Evolutionary conservation across 2,329 filamentous ascomycete species (phyloP).

Genomic region (Cladophialophora yegresii): DNA sequence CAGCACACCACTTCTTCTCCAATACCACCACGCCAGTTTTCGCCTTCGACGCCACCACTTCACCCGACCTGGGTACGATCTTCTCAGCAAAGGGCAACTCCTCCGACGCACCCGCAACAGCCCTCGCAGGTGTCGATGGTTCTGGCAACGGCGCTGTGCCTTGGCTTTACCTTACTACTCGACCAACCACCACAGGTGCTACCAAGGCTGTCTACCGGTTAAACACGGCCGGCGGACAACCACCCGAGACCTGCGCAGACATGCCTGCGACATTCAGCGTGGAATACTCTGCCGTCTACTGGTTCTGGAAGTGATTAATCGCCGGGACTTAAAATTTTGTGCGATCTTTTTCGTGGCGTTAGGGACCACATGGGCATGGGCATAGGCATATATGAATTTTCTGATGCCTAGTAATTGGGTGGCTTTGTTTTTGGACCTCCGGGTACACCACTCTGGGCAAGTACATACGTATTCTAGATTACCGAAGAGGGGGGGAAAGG

Average conservation of each 20-base stretch:
- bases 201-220: conserved; percentile 71
- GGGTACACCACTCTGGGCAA: not conserved
- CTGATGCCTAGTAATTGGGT: not conserved
- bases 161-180: conserved; percentile 70
- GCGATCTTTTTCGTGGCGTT: conserved; percentile 5
- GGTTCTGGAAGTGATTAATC: conserved; percentile 51
- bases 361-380: too few relatives aligned
- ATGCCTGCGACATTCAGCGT: conserved; percentile 66
- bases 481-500: not conserved
- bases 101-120: conserved; percentile 63
- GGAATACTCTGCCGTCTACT: conserved; percentile 80
- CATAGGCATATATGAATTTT: not conserved
- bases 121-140: conserved; percentile 58
- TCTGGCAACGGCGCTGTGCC: conserved; percentile 68
- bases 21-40: conserved; percentile 74
- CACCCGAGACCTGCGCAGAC: conserved; percentile 72
- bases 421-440: not conserved
- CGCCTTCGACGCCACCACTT: conserved; percentile 60
- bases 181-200: conserved; percentile 50
- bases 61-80: conserved; percentile 59
- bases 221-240: conserved; percentile 76
- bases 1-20: conserved; percentile 80
- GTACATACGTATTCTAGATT: not conserved
- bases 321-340: not conserved
- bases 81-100: conserved; percentile 64